Percentiles rank a stretch among this genome's conserved stretches.
Evolutionary conservation across 257 asterid species (phyloP).

Genomic region (Nicotiana noctiflora): DNA sequence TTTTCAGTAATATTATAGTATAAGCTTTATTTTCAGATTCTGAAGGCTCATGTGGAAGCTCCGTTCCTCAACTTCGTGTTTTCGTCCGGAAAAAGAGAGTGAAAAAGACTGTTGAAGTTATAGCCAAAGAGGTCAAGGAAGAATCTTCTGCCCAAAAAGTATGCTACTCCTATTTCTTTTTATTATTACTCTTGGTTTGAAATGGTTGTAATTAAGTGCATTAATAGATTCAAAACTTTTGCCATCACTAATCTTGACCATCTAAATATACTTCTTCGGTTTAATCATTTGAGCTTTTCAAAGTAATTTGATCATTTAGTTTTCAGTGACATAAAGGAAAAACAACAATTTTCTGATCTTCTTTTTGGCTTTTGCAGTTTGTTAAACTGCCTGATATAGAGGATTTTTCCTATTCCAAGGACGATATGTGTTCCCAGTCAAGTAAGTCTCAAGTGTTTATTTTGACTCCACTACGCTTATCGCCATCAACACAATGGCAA

Average conservation of each 20-base stretch:
- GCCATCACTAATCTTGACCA: neutral
- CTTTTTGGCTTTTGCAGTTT: conserved; percentile 33
- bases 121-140: conserved; percentile 28
- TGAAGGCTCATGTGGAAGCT: conserved; percentile 20
- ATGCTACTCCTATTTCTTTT: neutral
- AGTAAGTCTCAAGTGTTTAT: conserved; percentile 37
- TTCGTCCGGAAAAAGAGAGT: conserved; percentile 53
- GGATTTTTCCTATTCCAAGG: conserved; percentile 67
- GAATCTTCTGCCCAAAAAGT: conserved; percentile 38
- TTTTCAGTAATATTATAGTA: neutral
- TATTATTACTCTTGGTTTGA: neutral
- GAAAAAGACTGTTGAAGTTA: conserved; percentile 31
- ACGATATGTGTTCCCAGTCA: conserved; percentile 21
- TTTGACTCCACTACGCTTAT: neutral
- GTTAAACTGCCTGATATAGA: conserved; percentile 66
- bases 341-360: neutral
- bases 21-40: conserved; percentile 24
- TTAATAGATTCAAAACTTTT: neutral
- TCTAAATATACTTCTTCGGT: neutral
- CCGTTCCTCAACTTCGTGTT: conserved; percentile 35
- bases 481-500: neutral
- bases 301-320: neutral
- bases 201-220: neutral
- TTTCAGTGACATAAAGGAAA: neutral
- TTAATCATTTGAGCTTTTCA: neutral